phyloP scores from a whole-genome alignment of 805 yeast genomes.

The Schwanniomyces pseudopolymorphus region DNA sequence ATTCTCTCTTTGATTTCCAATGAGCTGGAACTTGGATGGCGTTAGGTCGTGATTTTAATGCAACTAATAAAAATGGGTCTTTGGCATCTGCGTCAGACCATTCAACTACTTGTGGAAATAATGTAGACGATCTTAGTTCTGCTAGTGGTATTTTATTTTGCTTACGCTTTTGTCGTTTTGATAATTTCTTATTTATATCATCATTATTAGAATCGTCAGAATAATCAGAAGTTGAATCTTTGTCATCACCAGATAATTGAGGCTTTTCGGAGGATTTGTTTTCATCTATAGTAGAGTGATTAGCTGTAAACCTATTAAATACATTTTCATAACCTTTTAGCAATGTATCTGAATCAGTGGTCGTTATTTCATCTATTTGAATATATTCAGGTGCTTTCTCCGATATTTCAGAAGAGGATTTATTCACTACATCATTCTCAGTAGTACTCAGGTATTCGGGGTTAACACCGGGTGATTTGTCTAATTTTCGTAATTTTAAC shows the following conservation, averaged over 20 bases:
- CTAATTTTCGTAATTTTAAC: conserved; percentile 34
- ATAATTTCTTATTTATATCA: conserved; percentile 22
- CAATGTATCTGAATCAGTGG: conserved; percentile 6
- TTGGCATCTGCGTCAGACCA: conserved; percentile 86
- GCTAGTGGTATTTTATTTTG: conserved; percentile 63
- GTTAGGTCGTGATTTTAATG: conserved; percentile 64
- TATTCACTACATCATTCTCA: background rate
- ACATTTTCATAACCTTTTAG: conserved; percentile 19
- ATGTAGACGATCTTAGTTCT: conserved; percentile 57
- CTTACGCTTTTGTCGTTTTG: conserved; percentile 53
- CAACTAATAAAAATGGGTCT: conserved; percentile 67
- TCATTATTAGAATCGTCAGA: conserved; percentile 10
- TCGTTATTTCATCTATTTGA: conserved; percentile 2
- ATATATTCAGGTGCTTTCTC: conserved; percentile 4
- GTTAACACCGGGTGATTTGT: background rate
- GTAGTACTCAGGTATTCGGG: conserved; percentile 1
- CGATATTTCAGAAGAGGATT: background rate
- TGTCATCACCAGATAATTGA: conserved; percentile 4
- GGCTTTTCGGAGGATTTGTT: background rate
- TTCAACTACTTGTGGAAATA: conserved; percentile 73
- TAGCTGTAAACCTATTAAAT: conserved; percentile 1
- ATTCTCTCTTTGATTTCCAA: conserved; percentile 82
- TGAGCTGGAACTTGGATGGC: conserved; percentile 76
- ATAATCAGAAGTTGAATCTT: conserved; percentile 1
- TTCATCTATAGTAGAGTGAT: background rate